Conservation (phyloP, 1,284 basidiomycete species). For the Xanthoconium separans region DNA sequence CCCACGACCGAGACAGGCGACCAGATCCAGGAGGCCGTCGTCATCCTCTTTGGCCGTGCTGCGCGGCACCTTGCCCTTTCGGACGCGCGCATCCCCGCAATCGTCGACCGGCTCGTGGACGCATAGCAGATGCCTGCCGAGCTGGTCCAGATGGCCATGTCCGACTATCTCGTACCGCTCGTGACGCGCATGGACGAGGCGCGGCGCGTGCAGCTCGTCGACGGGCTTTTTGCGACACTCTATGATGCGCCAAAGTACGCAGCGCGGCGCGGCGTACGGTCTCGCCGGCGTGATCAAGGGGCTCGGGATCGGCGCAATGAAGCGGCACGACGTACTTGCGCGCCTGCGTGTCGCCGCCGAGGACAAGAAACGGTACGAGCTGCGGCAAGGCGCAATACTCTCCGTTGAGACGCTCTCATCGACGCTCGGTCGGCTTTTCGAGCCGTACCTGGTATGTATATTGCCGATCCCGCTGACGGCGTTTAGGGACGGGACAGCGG, state of each 20-base stretch:
- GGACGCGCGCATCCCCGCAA: constrained; percentile 77
- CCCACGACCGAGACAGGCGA: constrained; percentile 75
- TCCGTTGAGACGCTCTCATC: constrained; percentile 90
- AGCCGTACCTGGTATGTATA: constrained; percentile 90
- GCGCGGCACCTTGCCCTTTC: constrained; percentile 83
- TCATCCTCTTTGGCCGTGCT: constrained; percentile 92
- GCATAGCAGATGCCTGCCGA: constrained; percentile 95
- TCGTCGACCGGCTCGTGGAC: constrained; percentile 88
- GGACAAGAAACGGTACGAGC: constrained; percentile 87
- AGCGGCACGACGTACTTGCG: constrained; percentile 79
- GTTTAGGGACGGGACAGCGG: constrained; percentile 88
- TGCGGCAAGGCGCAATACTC: constrained; percentile 94
- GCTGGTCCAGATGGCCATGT: constrained; percentile 95
- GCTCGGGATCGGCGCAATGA: constrained; percentile 82
- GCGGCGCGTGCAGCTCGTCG: constrained; percentile 69
- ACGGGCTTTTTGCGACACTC: constrained; percentile 76
- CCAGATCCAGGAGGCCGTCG: constrained; percentile 91
- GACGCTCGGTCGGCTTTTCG: constrained; percentile 87
- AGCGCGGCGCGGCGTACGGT: constrained; percentile 93
- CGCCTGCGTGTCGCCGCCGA: constrained; percentile 79
- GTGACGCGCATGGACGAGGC: constrained; percentile 67
- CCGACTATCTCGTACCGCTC: constrained; percentile 90
- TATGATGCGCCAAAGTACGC: constrained; percentile 86
- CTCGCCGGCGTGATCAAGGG: constrained; percentile 93
- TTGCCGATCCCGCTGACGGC: constrained; percentile 82